Base-by-base conservation (phyloP, 2,329 filamentous ascomycete genomes). In the Claviceps arundinis region DNA sequence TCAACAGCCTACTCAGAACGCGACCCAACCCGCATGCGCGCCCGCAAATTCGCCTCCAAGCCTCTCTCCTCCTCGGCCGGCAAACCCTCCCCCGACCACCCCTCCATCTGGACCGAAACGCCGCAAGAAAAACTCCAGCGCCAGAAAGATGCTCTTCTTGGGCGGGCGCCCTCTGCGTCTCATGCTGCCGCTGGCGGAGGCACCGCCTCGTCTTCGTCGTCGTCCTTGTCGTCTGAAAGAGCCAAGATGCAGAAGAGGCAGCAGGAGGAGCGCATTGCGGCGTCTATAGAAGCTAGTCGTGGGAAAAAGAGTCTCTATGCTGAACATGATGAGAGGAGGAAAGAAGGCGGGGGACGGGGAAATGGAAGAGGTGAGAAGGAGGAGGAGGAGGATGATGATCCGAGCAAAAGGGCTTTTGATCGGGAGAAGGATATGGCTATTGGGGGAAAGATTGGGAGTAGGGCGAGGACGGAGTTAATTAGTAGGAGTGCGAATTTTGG, bases 371-470 rank as follows among this genome's bases (percentile, higher is more conserved):
- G 38, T 17, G 38, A 17, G 38, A 16, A 41, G 16, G 22, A 13
- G 56, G 81, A 88, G 56, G 87, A 93, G 22, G 91, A 96, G 56
- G 87, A 93, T 19, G 91, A 96, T 68, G 90, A 97, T 64, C 91
- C 93, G 0, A 95, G 89, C 66, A 85, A 86, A 68, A 76, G 91
- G 55, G 85, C 81, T 0, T 97, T 97, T 68, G 89, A 96, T 69
- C 78, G 82, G 56, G 88, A 96, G 66, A 97, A 96, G 71, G 93
- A 97, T 66, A 95, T 97, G 81, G 85, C 81, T 41, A 70, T 87
- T 2, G 84, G 84, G 8, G 80, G 81, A 17, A 81, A 80, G 61
- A 81, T 96, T 50, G 85, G 82, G 26, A 73, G 82, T 57, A 76
- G 82, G 38, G 83, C 95, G 71, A 80, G 84, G 59, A 80, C 80